phyloP scores from a whole-genome alignment of 805 yeast genomes.

The Lachancea nothofagi region DNA sequence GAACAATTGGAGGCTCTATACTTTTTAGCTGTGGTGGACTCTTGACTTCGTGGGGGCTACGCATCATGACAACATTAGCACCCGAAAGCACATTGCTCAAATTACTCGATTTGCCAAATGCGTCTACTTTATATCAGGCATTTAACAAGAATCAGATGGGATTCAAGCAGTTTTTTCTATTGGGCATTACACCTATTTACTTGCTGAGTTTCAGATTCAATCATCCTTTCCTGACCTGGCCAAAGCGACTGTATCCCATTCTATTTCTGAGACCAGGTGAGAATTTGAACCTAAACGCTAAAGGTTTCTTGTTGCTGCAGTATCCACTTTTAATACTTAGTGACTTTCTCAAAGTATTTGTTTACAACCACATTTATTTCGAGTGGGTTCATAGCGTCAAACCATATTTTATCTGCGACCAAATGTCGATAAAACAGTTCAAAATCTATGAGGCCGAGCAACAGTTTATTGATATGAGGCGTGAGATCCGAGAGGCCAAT shows the following conservation, averaged over 20 bases:
- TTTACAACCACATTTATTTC: constrained; percentile 9
- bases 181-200: constrained; percentile 7
- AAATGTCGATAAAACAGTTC: constrained; percentile 8
- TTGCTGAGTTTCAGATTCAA: constrained; percentile 8
- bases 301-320: constrained; percentile 8
- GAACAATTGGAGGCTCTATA: constrained; percentile 6
- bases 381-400: constrained; percentile 10
- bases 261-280: constrained; percentile 7
- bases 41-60: constrained; percentile 7
- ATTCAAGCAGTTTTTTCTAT: constrained; percentile 3
- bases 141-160: constrained; percentile 7
- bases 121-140: constrained; percentile 4
- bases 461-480: constrained; percentile 1
- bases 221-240: constrained; percentile 6
- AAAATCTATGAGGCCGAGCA: constrained; percentile 9
- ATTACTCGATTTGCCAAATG: constrained; percentile 4
- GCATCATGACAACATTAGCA: constrained; percentile 8
- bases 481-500: neutral
- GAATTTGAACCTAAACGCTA: constrained; percentile 2
- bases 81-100: constrained; percentile 10
- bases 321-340: constrained; percentile 7
- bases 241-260: constrained; percentile 7
- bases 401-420: constrained; percentile 8
- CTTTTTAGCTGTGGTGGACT: constrained; percentile 7
- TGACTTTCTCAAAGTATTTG: constrained; percentile 1